Base-by-base conservation (phyloP, 202 grass and related monocot genomes). In the Setaria italica region DNA sequence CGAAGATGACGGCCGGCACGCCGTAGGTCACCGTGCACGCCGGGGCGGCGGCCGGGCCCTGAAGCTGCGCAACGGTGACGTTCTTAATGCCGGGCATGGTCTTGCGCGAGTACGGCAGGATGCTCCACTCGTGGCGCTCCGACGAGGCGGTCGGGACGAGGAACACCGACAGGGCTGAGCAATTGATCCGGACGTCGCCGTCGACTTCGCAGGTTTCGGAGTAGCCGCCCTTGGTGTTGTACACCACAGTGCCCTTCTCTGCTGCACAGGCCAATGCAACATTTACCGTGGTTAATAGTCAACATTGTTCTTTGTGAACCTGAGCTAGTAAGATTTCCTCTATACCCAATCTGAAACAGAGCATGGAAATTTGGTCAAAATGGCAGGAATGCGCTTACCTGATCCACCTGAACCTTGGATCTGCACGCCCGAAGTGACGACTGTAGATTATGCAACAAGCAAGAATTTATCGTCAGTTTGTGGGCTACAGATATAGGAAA, bases 41-140 rank as follows among this genome's bases (percentile, higher is more conserved):
- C 51, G 63, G 83, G 37, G 83, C 72, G 48, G 47, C 48, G 1
- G 72, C 13, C 34, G 2, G 15, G 72, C 55, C 60, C 9, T 11
- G 60, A 9, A 84, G 63, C 74, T 35, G 73, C 63, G 74, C 78
- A 37, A 85, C 83, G 35, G 82, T 84, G 49, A 77, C 82, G 3
- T 0, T 54, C 48, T 17, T 74, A 48, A 74, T 3, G 66, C 3
- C 9, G n/a, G 11, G 5, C 13, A 21, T 29, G 8, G 19, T 4
- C 72, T 30, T 84, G 6, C 82, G 62, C 1, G 82, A 57, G 82
- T 84, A 77, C 37, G 82, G 82, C 7, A 1, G 49, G 62, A 84
- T 56, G 13, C 11, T 55, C 82, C 82, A 84, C 21, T 84, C 72
- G 6, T 6, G 82, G 49, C 6, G 82, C 72, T 84, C 82, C 35